phyloP scores from a whole-genome alignment of 305 asterid species.

The Petunia hybrid region DNA sequence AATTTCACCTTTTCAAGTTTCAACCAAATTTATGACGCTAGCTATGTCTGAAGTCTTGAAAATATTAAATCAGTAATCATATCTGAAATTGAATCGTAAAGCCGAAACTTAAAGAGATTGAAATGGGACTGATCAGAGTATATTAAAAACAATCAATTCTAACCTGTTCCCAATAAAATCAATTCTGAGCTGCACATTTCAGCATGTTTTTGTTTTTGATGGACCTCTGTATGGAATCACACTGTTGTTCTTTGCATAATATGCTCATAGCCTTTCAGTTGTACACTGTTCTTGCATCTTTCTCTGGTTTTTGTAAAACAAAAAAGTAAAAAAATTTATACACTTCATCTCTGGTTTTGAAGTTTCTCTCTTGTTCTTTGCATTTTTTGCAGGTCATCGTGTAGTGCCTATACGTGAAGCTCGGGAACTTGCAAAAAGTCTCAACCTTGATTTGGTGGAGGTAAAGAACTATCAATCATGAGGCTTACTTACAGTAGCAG shows the following conservation, averaged over 20 bases:
- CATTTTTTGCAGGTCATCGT: constrained; percentile 59
- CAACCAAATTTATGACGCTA: neutral
- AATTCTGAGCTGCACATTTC: neutral
- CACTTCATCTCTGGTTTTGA: neutral
- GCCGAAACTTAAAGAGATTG: neutral
- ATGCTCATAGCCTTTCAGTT: neutral
- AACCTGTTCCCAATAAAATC: neutral
- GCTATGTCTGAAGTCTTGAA: neutral
- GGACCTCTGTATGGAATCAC: neutral
- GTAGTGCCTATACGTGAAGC: constrained; percentile 64
- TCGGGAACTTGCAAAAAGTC: constrained; percentile 59
- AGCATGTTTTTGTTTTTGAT: neutral
- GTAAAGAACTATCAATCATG: constrained; percentile 44
- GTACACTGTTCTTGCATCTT: neutral
- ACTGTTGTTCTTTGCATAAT: neutral
- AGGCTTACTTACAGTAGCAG: neutral
- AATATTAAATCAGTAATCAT: neutral
- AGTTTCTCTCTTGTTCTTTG: constrained; percentile 31
- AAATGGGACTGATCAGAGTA: constrained; percentile 1
- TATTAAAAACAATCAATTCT: neutral
- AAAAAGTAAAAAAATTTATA: neutral
- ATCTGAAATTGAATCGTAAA: neutral
- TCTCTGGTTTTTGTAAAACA: neutral
- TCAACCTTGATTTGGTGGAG: constrained; percentile 83
- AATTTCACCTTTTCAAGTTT: no score